These are phyloP conservation scores for Rosa lucieae DNA, from an alignment of 306 rosid genomes.

Conservation along the genomic window DNA sequence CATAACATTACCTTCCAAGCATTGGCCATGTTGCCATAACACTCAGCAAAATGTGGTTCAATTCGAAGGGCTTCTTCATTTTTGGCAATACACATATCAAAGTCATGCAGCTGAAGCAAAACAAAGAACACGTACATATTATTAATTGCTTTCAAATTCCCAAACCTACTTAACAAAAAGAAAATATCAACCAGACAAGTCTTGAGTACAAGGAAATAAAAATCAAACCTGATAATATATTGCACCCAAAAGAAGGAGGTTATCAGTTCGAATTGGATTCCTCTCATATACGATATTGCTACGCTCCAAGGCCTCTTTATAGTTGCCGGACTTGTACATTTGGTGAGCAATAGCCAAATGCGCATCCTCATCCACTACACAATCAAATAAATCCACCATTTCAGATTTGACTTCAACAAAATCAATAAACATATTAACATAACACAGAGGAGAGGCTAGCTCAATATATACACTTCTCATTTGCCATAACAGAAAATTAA, in stretches of 20 bases:
- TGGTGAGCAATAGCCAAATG: conserved; percentile 82
- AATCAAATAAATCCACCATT: conserved; percentile 13
- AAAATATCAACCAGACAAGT: not conserved
- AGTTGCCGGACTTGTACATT: conserved; percentile 84
- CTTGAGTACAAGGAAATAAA: not conserved
- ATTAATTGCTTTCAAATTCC: not conserved
- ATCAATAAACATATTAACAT: not conserved
- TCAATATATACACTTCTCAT: not conserved
- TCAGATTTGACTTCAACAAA: not conserved
- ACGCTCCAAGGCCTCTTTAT: conserved; percentile 87
- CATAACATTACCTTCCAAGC: conserved; percentile 79
- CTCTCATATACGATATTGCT: conserved; percentile 78
- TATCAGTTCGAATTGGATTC: conserved; percentile 84
- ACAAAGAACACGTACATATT: not conserved
- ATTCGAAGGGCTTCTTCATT: conserved; percentile 93
- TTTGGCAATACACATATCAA: conserved; percentile 89
- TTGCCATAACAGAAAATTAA: not conserved
- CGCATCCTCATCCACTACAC: conserved; percentile 85
- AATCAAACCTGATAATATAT: conserved; percentile 77
- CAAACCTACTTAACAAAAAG: not conserved
- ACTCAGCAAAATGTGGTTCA: conserved; percentile 91
- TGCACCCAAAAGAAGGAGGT: conserved; percentile 93
- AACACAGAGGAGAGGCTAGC: not conserved
- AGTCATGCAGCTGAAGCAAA: conserved; percentile 74
- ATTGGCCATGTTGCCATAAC: conserved; percentile 99